These are phyloP conservation scores for Sonneratia caseolaris DNA, from an alignment of 345 rosid species.

Conservation along the genomic window DNA sequence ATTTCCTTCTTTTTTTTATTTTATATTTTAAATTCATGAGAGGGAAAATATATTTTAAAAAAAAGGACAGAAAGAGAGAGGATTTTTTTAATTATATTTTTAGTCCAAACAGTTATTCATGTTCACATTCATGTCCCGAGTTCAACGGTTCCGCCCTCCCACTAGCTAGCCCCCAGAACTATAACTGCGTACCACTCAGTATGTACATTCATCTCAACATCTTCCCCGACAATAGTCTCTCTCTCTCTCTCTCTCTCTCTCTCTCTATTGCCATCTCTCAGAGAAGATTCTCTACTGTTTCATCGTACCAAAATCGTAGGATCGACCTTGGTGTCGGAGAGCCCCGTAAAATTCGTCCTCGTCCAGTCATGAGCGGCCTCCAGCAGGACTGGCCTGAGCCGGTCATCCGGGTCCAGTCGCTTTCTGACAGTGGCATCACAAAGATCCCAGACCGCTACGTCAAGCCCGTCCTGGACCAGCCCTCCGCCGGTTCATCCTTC, in stretches of 20 bases:
- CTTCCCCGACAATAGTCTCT: not conserved
- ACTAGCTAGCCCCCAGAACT: too few species aligned
- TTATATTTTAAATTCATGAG: not conserved
- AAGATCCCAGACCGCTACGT: constrained; percentile 60
- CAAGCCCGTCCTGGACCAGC: constrained; percentile 42
- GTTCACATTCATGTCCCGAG: too few species aligned
- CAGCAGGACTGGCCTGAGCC: constrained; percentile 94
- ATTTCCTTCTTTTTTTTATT: too few species aligned
- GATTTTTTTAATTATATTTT: too few species aligned
- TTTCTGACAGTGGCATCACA: constrained; percentile 45
- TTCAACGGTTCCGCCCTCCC: too few species aligned
- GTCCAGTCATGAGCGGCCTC: constrained; percentile 26
- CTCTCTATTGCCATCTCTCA: not conserved
- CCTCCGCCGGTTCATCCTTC: too few species aligned
- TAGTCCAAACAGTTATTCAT: too few species aligned
- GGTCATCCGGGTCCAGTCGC: constrained; percentile 78
- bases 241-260: too few species aligned
- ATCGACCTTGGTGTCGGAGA: constrained; percentile 6
- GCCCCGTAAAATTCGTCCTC: not conserved
- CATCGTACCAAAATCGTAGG: not conserved
- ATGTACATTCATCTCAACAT: constrained; percentile 12
- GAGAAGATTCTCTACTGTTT: not conserved
- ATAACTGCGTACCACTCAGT: not conserved
- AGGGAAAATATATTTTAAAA: not conserved
- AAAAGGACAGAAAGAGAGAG: too few species aligned